These are phyloP conservation scores for Hysterangium stoloniferum DNA, from an alignment of 768 basidiomycete genomes.

Conservation along the genomic window DNA sequence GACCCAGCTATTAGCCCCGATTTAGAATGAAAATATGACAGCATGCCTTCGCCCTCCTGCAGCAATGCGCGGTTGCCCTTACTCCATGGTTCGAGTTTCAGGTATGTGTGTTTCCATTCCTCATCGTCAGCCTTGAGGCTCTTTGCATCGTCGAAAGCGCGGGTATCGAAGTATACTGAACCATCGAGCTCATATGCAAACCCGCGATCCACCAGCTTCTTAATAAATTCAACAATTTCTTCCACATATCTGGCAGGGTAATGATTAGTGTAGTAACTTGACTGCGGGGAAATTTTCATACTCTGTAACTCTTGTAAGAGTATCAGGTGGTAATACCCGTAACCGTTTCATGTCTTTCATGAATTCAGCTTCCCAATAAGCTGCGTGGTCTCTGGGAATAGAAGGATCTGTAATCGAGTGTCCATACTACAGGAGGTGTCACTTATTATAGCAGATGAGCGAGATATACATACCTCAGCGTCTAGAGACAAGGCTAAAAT, in stretches of 20 bases:
- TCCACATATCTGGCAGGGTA: constrained; percentile 42
- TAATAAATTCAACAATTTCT: constrained; percentile 86
- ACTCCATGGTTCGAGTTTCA: constrained; percentile 93
- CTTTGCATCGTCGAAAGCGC: constrained; percentile 66
- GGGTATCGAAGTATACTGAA: constrained; percentile 89
- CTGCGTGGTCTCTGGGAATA: constrained; percentile 73
- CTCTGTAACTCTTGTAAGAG: constrained; percentile 90
- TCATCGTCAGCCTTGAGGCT: constrained; percentile 18
- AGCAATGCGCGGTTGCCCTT: constrained; percentile 87
- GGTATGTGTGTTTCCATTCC: constrained; percentile 58
- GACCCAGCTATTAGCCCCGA: background rate
- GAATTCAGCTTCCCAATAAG: constrained; percentile 85
- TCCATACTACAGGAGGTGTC: constrained; percentile 44
- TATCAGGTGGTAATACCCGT: constrained; percentile 80
- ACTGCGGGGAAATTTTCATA: constrained; percentile 32
- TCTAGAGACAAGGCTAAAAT: constrained; percentile 69
- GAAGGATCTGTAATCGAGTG: constrained; percentile 79
- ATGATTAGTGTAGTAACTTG: background rate
- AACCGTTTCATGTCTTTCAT: constrained; percentile 91
- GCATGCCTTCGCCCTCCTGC: constrained; percentile 84
- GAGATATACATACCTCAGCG: constrained; percentile 45
- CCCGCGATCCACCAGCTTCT: constrained; percentile 78
- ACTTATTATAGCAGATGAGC: background rate
- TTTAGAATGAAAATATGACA: background rate
- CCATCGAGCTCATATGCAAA: constrained; percentile 74